A percentile compares a stretch with the other conserved stretches of the same genome.
These are phyloP conservation scores for Fagopyrum esculentum DNA, from an alignment of 148 eudicot genomes.

Conservation along the genomic window DNA sequence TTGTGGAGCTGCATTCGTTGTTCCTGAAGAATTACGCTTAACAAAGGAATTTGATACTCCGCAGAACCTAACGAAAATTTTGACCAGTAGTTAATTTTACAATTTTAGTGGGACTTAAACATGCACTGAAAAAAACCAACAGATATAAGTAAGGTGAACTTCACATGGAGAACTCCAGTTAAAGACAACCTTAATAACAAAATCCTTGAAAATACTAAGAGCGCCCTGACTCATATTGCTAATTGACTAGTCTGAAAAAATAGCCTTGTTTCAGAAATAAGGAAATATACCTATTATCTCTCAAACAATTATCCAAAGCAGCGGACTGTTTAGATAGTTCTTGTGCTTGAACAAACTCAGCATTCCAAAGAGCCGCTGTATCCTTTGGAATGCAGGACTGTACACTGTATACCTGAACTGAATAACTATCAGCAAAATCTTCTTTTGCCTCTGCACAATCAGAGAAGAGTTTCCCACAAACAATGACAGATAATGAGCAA, in stretches of 20 bases:
- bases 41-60: slow-evolving; percentile 75
- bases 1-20: slow-evolving; percentile 28
- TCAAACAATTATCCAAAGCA: slow-evolving; percentile 67
- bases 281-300: slow-evolving; percentile 67
- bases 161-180: neutral
- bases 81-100: neutral
- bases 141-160: neutral
- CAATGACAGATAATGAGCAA: neutral
- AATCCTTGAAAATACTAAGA: neutral
- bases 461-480: slow-evolving; percentile 3
- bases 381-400: slow-evolving; percentile 91
- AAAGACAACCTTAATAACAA: neutral
- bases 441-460: slow-evolving; percentile 65
- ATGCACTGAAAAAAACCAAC: neutral
- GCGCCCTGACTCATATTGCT: neutral
- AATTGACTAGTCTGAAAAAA: neutral
- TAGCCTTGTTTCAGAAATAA: slow-evolving; percentile 4
- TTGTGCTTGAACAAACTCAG: slow-evolving; percentile 91
- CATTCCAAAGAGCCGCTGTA: slow-evolving; percentile 86
- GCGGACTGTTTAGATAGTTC: slow-evolving; percentile 77
- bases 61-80: slow-evolving; percentile 51
- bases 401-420: slow-evolving; percentile 92
- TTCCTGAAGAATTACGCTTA: slow-evolving; percentile 49
- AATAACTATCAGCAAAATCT: slow-evolving; percentile 73
- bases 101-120: neutral